Conservation (phyloP, 768 basidiomycete species). For the Mycena amicta region DNA sequence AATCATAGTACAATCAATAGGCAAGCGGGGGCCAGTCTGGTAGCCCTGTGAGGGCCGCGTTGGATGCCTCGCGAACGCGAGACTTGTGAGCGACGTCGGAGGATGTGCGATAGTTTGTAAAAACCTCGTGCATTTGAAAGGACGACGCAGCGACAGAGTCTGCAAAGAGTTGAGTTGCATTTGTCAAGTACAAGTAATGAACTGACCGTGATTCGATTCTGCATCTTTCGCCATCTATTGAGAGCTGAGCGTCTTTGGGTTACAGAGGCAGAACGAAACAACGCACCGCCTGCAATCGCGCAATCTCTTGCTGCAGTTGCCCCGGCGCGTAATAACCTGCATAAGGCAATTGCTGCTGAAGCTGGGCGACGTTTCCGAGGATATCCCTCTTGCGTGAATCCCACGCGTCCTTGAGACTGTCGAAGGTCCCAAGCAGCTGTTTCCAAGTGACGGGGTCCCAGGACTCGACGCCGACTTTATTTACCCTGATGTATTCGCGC, state of each 20-base stretch:
- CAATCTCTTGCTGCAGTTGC: constrained; percentile 57
- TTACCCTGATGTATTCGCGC: constrained; percentile 62
- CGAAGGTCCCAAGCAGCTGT: constrained; percentile 63
- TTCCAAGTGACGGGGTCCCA: constrained; percentile 78
- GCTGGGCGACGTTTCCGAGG: constrained; percentile 45
- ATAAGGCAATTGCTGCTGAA: constrained; percentile 48
- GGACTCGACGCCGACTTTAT: constrained; percentile 69
- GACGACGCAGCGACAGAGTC: constrained; percentile 69
- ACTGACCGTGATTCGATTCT: constrained; percentile 52
- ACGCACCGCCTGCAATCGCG: constrained; percentile 62
- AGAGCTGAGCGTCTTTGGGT: constrained; percentile 9
- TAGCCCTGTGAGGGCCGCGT: constrained; percentile 69
- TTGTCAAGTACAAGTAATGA: too few relatives aligned
- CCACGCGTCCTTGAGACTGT: constrained; percentile 70
- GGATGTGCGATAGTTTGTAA: constrained; percentile 72
- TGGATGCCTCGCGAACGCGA: constrained; percentile 77
- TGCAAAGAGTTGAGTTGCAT: too few relatives aligned
- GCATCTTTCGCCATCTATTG: constrained; percentile 59
- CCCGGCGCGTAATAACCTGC: constrained; percentile 44
- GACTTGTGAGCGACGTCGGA: constrained; percentile 69
- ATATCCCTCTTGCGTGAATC: constrained; percentile 59
- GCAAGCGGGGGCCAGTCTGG: constrained; percentile 71
- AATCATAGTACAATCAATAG: constrained; percentile 28
- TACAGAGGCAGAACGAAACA: constrained; percentile 5
- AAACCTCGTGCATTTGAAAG: constrained; percentile 79